Base-by-base conservation (phyloP, 768 basidiomycete species). In the Pholiota conissans region DNA sequence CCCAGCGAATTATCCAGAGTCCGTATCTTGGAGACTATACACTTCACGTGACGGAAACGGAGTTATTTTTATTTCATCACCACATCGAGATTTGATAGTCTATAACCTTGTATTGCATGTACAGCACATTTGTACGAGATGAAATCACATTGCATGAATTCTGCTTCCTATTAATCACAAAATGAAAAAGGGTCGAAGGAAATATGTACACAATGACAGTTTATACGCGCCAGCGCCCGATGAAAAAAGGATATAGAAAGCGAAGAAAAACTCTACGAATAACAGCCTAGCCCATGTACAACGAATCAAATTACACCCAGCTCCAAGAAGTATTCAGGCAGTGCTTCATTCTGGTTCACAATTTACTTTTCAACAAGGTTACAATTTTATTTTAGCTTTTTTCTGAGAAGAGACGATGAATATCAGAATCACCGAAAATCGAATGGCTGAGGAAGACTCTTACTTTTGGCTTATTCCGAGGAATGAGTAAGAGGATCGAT, bases 401-500 rank as follows among this genome's bases (percentile, higher is more conserved):
- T 54, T 20, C 11, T 28, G n/a, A 20, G 4, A 39, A 22, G 32
- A 20, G 42, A 1, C 22, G 18, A 24, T 45, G 11, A 45, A 45
- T 24, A 11, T n/a, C n/a, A n/a, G n/a, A n/a, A n/a, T n/a, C 10
- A 45, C 22, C 5, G 22, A 5, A 13, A 3, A 22, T 24, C 3
- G 37, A 7, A n/a, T 45, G 42, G 20, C 20, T 18, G 13, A 45
- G 2, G 10, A 45, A 24, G 11, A 22, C 2, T 24, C 53, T 32
- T 34, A 54, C 53, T 51, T 52, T 37, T 30, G 56, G 27, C 40
- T 64, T 67, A 80, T 66, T 79, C 79, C 16, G 76, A 73, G 37
- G 78, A 72, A 61, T 95, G 93, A 27, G 91, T 93, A 61, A 92
- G 76, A 22, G 89, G 76, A 71, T 98, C 95, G 49, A 97, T 84